Base-by-base conservation (phyloP, 208 protist genomes). In the Leishmania arabica region DNA sequence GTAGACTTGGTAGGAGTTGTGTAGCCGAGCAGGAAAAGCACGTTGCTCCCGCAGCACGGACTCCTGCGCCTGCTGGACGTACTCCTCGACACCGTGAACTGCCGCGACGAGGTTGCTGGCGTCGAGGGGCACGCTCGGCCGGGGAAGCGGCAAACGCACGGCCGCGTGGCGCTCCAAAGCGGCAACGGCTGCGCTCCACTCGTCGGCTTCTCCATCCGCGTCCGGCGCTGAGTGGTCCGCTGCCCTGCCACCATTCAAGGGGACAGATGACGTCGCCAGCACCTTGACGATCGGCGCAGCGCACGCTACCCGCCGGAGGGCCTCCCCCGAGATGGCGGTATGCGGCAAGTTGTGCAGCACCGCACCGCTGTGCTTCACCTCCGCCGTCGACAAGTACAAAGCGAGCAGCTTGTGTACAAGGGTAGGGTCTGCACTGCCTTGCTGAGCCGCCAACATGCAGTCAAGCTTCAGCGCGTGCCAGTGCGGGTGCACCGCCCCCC, bases 261-360 rank as follows among this genome's bases (percentile, higher is more conserved):
- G 24, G 54, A 81, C n/a, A 79, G 80, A 31, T 53, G 86, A 65
- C 51, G 86, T 72, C 7, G 49, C 47, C 15, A 90, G 76, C 27
- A 87, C 80, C 80, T 87, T 88, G 60, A 89, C 78, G 45, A 90
- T 75, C 0, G 88, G 88, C 6, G 79, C 54, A 11, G 79, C 56
- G 65, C 73, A 72, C 17, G 64, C 53, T 49, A 72, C 45, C 53
- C 19, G 75, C 27, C 71, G 27, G 1, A 93, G 77, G 7, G 75
- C 62, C n/a, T 88, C 72, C 53, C 86, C 86, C 66, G 90, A 85
- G 2, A 54, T 75, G 11, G 66, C 49, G 11, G 81, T 90, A 34
- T 84, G 83, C 2, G 95, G 95, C 42, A 96, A 69, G 78, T 97
- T 96, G 42, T 91, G 78, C 81, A 98, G 84, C 68, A 98, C 90